Evolutionary conservation across 1,284 basidiomycete genomes (phyloP), one percentile per base, ranked within the genome.

Genomic region (Papiliotrema fonsecae): DNA sequence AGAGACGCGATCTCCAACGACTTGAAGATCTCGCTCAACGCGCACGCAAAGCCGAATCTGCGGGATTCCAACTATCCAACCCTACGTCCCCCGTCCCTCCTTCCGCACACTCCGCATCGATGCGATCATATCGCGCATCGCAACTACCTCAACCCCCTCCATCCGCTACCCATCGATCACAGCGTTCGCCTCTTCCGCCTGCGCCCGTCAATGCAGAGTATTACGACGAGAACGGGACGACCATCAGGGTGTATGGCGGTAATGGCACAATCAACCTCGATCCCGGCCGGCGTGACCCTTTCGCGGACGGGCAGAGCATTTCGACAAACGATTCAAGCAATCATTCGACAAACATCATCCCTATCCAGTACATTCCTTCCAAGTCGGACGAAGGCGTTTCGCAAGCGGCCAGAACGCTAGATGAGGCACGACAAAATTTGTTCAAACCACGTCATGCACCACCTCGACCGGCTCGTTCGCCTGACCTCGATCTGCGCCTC

Each of bases 341-440:
- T 10, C 58, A 62, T 30, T 60, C 61, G 13, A 69, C 70, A 26
- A 70, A 74, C 44, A 69, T 74, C 38, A 72, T 74, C 22, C 74
- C 73, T 2, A 75, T 74, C 39, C 71, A 73, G 37, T 75, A 60
- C 42, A 67, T 73, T n/a, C 70, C 72, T 11, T 58, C 62, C 13
- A 52, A 55, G 24, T 49, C 50, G 37, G 57, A 57, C 22, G 62
- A 65, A 32, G 41, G 45, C 14, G 24, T 36, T 18, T 32, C 56
- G 31, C 28, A 51, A 13, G 67, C 69, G 6, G 68, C 70, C 0
- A 51, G 58, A 27, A 61, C 59, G n/a, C 54, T 73, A 21, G 63
- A 71, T 49, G 61, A 61, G 32, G 71, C 71, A 6, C 52, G 71
- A 42, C 64, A 70, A 38, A 69, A 70, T 42, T 57, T 71, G 6